A percentile compares a stretch with the other conserved stretches of the same genome.
These are phyloP conservation scores for Cyclotella sp. DNA, from an alignment of 108 stramenopile genomes.

Conservation along the genomic window DNA sequence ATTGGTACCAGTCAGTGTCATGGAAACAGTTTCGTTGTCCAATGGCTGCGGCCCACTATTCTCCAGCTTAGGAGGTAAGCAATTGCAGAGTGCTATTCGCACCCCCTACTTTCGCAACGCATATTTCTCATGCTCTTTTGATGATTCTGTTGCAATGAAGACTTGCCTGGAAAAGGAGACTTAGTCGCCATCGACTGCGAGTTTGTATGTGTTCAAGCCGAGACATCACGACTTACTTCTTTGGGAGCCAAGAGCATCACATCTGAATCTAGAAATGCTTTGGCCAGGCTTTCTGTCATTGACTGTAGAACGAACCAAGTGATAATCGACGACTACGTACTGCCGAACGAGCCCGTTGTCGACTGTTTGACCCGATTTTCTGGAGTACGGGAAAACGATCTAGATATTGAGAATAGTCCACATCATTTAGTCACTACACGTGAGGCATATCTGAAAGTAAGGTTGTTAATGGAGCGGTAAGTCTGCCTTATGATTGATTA, in stretches of 20 bases:
- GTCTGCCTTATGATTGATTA: not conserved
- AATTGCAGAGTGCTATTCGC: not conserved
- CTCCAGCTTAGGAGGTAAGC: conserved; percentile 18
- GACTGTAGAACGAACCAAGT: conserved; percentile 70
- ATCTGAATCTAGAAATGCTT: conserved; percentile 80
- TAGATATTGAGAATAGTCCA: conserved; percentile 82
- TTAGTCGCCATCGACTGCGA: conserved; percentile 92
- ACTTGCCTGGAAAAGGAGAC: conserved; percentile 66
- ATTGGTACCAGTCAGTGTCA: conserved; percentile 50
- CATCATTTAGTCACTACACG: conserved; percentile 88
- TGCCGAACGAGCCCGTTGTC: conserved; percentile 90
- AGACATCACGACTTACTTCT: conserved; percentile 73
- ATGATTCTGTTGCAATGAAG: not conserved
- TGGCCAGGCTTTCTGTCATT: conserved; percentile 90
- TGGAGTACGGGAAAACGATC: conserved; percentile 86
- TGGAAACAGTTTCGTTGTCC: conserved; percentile 73
- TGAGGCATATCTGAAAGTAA: conserved; percentile 90
- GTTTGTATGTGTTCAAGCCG: conserved; percentile 87
- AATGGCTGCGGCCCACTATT: conserved; percentile 28
- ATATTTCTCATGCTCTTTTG: too few species aligned
- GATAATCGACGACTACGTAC: conserved; percentile 92
- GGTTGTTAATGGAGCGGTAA: conserved; percentile 86
- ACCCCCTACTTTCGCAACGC: not conserved
- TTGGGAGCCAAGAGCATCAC: conserved; percentile 82
- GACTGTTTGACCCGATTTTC: conserved; percentile 96